A percentile compares a stretch with the other conserved stretches of the same genome.
Evolutionary conservation across 192 early-diverging fungal species (phyloP).

Genomic region (Linderina pennispora): DNA sequence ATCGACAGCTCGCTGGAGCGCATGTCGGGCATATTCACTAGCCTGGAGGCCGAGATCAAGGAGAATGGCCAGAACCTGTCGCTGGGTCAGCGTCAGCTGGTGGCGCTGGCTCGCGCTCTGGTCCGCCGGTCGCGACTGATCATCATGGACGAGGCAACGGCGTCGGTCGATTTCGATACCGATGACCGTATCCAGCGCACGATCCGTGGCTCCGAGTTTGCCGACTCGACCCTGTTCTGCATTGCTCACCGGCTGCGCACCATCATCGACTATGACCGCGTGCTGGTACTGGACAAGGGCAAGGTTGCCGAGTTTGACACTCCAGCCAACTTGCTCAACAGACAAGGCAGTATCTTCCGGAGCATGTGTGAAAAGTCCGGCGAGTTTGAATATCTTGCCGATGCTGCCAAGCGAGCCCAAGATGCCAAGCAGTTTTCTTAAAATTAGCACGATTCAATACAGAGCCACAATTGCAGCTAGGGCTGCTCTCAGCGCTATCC

Average conservation of each 20-base stretch:
- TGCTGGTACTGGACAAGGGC: slow-evolving; percentile 77
- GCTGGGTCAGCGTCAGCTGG: slow-evolving; percentile 72
- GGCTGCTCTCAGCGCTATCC: no score
- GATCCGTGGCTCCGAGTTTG: slow-evolving; percentile 71
- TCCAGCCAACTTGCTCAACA: slow-evolving; percentile 61
- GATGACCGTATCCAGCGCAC: slow-evolving; percentile 86
- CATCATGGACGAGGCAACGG: slow-evolving; percentile 85
- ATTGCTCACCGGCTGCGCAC: slow-evolving; percentile 88
- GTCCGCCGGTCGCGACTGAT: slow-evolving; percentile 62
- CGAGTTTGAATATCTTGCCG: slow-evolving; percentile 50
- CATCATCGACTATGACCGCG: slow-evolving; percentile 79
- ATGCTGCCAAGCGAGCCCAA: no score
- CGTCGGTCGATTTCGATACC: slow-evolving; percentile 78
- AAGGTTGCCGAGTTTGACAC: slow-evolving; percentile 75
- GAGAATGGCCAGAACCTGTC: slow-evolving; percentile 82
- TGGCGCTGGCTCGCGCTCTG: slow-evolving; percentile 75
- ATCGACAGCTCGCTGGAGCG: slow-evolving; percentile 1
- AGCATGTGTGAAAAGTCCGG: slow-evolving; percentile 78
- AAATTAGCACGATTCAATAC: no score
- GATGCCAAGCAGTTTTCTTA: no score
- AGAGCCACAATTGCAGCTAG: no score
- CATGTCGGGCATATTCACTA: slow-evolving; percentile 33
- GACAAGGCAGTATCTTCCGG: slow-evolving; percentile 55
- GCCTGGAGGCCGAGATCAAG: slow-evolving; percentile 70
- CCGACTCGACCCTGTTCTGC: slow-evolving; percentile 67